Evolutionary conservation across 176 grass and related monocot species (phyloP), one percentile per base, ranked within the genome.

Genomic region (Poa annua): DNA sequence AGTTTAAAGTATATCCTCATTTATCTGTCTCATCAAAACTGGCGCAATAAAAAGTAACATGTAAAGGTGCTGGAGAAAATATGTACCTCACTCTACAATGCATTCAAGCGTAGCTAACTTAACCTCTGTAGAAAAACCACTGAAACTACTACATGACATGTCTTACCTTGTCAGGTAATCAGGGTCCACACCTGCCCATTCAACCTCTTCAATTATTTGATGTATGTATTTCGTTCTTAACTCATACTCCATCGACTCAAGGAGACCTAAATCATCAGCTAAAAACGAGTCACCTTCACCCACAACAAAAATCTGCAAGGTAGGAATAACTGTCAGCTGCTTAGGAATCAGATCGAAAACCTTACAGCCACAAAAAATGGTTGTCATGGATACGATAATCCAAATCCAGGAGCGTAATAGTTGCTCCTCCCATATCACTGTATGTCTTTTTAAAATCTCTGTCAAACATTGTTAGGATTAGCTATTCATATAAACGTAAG

Each of bases 131-230:
- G 10, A 75, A 84, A 88, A 75, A 0, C 17, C 4, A 72, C 11
- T 21, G 32, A 29, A 82, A 62, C 34, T 49, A 87, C 29, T 66
- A 33, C 34, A 82, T 65, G 79, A 38, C 73, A 33, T 70, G 70
- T 55, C 76, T 88, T 92, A 95, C 96, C 93, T 95, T 83, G 93
- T 95, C 68, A 95, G 84, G 66, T 92, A 87, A 88, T 95, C 96
- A 72, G 96, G 96, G 61, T 98, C 96, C 80, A 98, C 72, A 56
- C 63, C 78, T 78, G 61, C 20, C 89, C 91, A 95, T 21, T 95
- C 85, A 17, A 92, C 87, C 79, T 88, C 85, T 86, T 98, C 87
- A 87, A 96, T 93, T 85, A 93, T 96, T 86, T 98, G 93, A 89
- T 85, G 82, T 74, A 98, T 88, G 81, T 95, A 86, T 80, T 95